Base-by-base conservation (phyloP, 1,139 yeast species). In the Candida sanyaensis region DNA sequence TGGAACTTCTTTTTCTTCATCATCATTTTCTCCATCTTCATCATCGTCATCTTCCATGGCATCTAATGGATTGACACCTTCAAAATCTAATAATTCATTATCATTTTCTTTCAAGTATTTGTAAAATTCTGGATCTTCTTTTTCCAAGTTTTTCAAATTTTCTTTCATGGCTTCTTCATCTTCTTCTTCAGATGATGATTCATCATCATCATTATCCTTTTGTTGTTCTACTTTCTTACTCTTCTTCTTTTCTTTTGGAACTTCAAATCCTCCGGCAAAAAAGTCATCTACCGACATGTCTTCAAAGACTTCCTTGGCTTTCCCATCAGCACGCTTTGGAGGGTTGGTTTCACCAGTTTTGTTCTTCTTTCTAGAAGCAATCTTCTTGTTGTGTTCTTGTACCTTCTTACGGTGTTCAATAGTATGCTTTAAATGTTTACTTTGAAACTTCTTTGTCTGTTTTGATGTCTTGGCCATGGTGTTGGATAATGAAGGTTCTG, bases 361-460 rank as follows among this genome's bases (percentile, higher is more conserved):
- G 31, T 48, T 50, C 47, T 59, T 55, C 58, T 79, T 74, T 56
- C 85, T 80, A 49, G 75, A 72, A 37, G 72, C 74, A 36, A 71
- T 65, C 61, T 84, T 80, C 68, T 88, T 85, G 58, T 79, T 83
- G 63, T 87, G 88, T 57, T 84, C 84, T 66, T 90, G 93, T 49
- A 82, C 88, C 63, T 84, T 84, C 68, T 84, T 87, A 59, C 97
- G 84, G 64, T 90, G 96, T 52, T 89, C 96, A 50, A 92, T 68
- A 32, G 96, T 85, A 55, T 83, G 86, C 69, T 90, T 89, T 79
- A 95, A 78, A 66, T 92, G 97, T 64, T 90, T 90, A 61, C 88
- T 79, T 63, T 91, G 95, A 72, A 93, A 93, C 92, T 95, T 93
- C 78, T 90, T 93, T 37, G 98, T 92, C 49, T 92, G 78, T 67